These are phyloP conservation scores for Calonectria fujianensis DNA, from an alignment of 2,329 filamentous ascomycete species.

Conservation along the genomic window DNA sequence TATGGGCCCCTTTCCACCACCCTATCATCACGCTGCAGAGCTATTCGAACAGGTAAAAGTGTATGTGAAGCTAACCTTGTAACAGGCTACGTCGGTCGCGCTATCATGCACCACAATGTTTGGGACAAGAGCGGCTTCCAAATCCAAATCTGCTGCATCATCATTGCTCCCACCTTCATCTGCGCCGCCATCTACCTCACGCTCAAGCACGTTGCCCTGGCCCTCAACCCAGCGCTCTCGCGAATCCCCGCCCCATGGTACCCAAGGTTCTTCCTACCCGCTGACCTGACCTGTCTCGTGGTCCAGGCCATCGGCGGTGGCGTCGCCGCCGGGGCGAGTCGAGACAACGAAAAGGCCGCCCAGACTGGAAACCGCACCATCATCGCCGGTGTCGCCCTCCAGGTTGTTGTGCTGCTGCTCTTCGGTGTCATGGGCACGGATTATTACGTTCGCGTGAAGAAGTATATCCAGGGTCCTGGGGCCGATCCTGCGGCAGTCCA, in stretches of 20 bases:
- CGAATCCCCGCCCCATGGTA: conserved; percentile 71
- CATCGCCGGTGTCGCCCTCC: conserved; percentile 72
- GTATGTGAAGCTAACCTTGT: conserved; percentile 25
- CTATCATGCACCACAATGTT: conserved; percentile 71
- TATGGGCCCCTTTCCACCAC: conserved; percentile 52
- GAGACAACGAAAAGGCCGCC: conserved; percentile 63
- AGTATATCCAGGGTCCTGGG: conserved; percentile 60
- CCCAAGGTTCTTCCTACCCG: conserved; percentile 75
- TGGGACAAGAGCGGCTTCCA: conserved; percentile 74
- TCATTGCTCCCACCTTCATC: conserved; percentile 76
- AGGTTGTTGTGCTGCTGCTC: conserved; percentile 69
- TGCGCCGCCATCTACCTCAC: conserved; percentile 79
- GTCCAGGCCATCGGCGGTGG: conserved; percentile 76
- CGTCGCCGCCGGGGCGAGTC: conserved; percentile 70
- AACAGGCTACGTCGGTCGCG: conserved; percentile 72
- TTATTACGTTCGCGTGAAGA: conserved; percentile 66
- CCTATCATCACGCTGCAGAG: too few species aligned
- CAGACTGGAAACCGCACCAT: conserved; percentile 70
- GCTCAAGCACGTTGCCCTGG: conserved; percentile 74
- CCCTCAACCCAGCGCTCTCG: conserved; percentile 70
- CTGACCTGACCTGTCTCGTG: conserved; percentile 75
- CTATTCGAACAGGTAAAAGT: neutral
- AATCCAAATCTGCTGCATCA: conserved; percentile 76
- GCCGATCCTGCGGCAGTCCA: conserved; percentile 57
- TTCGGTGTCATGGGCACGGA: conserved; percentile 68